phyloP scores from a whole-genome alignment of 768 basidiomycete species.

The Leccinum variicolor region DNA sequence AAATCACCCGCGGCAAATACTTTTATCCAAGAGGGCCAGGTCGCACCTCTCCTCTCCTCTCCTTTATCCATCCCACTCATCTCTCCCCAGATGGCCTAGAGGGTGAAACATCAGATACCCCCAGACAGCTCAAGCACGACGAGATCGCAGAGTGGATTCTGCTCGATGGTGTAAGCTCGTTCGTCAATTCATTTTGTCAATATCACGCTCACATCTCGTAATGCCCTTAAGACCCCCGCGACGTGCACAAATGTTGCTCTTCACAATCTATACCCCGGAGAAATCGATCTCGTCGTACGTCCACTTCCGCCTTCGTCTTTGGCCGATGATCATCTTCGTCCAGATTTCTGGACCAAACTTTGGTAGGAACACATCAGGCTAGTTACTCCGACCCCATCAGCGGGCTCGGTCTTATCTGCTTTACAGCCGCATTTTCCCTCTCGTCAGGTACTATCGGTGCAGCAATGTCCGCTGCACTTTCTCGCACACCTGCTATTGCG shows the following conservation, averaged over 20 bases:
- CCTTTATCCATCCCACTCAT: background rate
- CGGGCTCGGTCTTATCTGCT: background rate
- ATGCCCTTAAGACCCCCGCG: constrained; percentile 67
- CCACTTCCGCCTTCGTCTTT: constrained; percentile 2
- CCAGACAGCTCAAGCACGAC: constrained; percentile 68
- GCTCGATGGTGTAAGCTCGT: constrained; percentile 62
- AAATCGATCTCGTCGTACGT: constrained; percentile 87
- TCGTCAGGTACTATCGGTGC: constrained; percentile 94
- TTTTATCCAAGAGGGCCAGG: constrained; percentile 70
- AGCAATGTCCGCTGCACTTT: constrained; percentile 75
- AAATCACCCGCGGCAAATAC: constrained; percentile 64
- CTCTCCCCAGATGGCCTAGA: constrained; percentile 43
- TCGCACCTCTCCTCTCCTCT: constrained; percentile 13
- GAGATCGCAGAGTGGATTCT: constrained; percentile 92
- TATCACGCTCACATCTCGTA: constrained; percentile 5
- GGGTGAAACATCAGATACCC: constrained; percentile 61
- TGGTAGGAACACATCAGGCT: constrained; percentile 81
- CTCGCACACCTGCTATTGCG: constrained; percentile 73
- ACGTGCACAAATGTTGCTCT: constrained; percentile 89
- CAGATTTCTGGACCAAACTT: constrained; percentile 86
- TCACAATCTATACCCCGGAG: constrained; percentile 80
- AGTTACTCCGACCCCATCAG: constrained; percentile 17
- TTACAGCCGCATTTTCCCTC: constrained; percentile 75
- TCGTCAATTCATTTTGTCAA: constrained; percentile 19
- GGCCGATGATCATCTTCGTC: background rate